phyloP scores from a whole-genome alignment of 73 alveolate species.

The Tetrahymena thermophila region DNA sequence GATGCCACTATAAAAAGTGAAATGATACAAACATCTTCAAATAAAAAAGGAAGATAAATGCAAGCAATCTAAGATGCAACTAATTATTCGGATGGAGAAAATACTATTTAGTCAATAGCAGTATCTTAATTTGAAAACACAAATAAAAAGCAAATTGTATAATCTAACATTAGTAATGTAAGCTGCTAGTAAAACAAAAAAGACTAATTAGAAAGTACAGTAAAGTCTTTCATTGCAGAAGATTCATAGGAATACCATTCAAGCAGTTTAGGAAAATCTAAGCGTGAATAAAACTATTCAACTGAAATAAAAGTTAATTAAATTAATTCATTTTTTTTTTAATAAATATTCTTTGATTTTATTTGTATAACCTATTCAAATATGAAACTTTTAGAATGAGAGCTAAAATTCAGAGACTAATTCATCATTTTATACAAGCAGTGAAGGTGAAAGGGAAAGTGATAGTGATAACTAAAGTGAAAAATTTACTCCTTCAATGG shows the following conservation, averaged over 20 bases:
- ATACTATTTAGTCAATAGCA: neutral
- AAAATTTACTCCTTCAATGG: neutral
- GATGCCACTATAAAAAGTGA: neutral
- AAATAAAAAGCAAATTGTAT: neutral
- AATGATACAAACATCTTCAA: neutral
- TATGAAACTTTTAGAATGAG: neutral
- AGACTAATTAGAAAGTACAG: neutral
- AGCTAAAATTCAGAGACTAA: neutral
- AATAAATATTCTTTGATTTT: neutral
- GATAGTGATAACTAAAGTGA: neutral
- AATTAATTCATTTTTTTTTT: neutral
- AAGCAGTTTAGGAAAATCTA: neutral
- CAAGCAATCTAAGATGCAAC: neutral
- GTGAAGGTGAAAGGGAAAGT: neutral
- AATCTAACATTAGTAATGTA: neutral
- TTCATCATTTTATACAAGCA: neutral
- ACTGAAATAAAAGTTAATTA: neutral
- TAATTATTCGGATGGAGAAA: neutral
- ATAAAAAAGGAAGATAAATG: neutral
- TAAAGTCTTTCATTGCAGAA: neutral
- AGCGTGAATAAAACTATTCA: neutral
- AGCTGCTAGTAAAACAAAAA: neutral
- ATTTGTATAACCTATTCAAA: neutral
- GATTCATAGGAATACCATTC: neutral
- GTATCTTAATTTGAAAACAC: neutral